Percentiles rank a stretch among this genome's conserved stretches.
Conservation (phyloP, 2,329 filamentous ascomycete species). For the Aspergillus tanneri region DNA sequence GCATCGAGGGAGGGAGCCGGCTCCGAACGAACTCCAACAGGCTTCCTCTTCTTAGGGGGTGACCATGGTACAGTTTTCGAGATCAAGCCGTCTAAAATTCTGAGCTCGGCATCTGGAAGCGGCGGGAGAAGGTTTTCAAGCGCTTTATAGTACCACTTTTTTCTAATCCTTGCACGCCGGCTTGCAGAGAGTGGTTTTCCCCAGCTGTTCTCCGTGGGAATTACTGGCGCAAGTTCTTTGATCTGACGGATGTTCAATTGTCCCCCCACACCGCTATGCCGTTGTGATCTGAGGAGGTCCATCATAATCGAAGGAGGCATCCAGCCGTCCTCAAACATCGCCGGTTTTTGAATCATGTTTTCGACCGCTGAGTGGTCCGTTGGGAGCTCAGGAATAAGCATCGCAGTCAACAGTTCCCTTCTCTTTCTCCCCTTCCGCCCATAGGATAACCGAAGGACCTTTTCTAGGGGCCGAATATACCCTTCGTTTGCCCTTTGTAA, state of each 20-base stretch:
- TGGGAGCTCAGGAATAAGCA: conserved; percentile 31
- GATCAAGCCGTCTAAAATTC: conserved; percentile 34
- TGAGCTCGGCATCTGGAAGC: conserved; percentile 38
- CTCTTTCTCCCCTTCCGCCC: conserved; percentile 56
- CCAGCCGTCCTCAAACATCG: conserved; percentile 34
- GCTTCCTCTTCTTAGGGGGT: conserved; percentile 28
- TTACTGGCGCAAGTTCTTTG: conserved; percentile 28
- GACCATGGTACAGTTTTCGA: conserved; percentile 34
- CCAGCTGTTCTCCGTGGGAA: conserved; percentile 41
- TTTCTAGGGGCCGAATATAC: conserved; percentile 51
- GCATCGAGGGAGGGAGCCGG: conserved; percentile 16
- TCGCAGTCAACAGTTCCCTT: conserved; percentile 45
- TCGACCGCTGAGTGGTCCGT: conserved; percentile 23
- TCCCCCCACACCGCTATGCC: conserved; percentile 27
- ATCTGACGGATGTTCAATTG: conserved; percentile 25
- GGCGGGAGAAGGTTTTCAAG: conserved; percentile 39
- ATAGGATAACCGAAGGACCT: conserved; percentile 56
- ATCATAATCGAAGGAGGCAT: conserved; percentile 32
- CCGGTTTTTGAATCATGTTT: conserved; percentile 18
- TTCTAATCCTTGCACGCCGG: conserved; percentile 37
- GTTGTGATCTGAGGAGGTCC: conserved; percentile 38
- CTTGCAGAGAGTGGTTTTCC: conserved; percentile 29
- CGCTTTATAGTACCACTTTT: conserved; percentile 38
- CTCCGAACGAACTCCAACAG: conserved; percentile 1
- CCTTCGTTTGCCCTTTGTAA: conserved; percentile 57